Evolutionary conservation across 306 rosid genomes (phyloP).

Genomic region (Boehmeria nivea): DNA sequence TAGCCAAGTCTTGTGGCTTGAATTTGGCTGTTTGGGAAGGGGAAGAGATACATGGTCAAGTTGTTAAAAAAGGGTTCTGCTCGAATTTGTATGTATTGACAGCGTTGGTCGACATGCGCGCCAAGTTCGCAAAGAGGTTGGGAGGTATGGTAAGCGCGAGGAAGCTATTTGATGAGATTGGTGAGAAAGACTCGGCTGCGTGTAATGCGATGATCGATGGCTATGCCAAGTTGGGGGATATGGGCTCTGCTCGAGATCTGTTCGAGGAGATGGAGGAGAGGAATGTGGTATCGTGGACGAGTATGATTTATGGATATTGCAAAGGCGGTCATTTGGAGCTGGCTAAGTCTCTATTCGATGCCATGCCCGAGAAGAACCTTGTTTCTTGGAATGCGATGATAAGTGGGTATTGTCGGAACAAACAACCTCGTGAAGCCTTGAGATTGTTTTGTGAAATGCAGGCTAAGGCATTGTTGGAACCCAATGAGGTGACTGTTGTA

Average conservation of each 20-base stretch:
- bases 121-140: no score
- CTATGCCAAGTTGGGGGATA: conserved; percentile 44
- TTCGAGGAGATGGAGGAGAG: conserved; percentile 42
- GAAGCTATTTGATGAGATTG: conserved; percentile 59
- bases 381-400: conserved; percentile 73
- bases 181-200: conserved; percentile 40
- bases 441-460: conserved; percentile 51
- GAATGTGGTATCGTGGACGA: conserved; percentile 70
- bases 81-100: conserved; percentile 50
- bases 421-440: conserved; percentile 46
- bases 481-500: conserved; percentile 52
- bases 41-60: conserved; percentile 37
- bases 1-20: conserved; percentile 45
- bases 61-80: conserved; percentile 41
- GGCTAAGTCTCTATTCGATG: conserved; percentile 55
- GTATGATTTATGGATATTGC: conserved; percentile 61
- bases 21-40: conserved; percentile 34
- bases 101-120: conserved; percentile 60
- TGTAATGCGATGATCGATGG: conserved; percentile 66
- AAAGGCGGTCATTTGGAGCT: conserved; percentile 33
- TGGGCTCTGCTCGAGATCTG: conserved; percentile 46
- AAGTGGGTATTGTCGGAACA: conserved; percentile 57
- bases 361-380: conserved; percentile 53
- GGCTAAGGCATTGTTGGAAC: conserved; percentile 28
- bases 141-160: conserved; percentile 40